phyloP scores from a whole-genome alignment of 2,329 filamentous ascomycete genomes.

The Cladosporium sp. region DNA sequence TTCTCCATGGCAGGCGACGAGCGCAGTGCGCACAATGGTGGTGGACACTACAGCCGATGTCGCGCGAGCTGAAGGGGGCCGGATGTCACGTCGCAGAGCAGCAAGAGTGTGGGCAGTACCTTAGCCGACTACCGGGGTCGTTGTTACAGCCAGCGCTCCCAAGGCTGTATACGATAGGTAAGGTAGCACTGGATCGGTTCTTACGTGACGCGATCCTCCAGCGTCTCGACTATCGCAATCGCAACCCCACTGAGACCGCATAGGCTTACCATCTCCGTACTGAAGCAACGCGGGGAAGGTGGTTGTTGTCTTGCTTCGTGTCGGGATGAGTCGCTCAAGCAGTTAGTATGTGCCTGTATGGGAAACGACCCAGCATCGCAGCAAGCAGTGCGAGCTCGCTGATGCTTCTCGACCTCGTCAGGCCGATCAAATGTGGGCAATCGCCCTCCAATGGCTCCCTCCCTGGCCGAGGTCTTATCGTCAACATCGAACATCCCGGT shows the following conservation, averaged over 20 bases:
- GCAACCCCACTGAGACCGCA: constrained; percentile 6
- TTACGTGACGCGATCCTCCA: constrained; percentile 10
- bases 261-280: constrained; percentile 6
- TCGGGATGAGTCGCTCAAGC: background rate
- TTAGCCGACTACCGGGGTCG: constrained; percentile 6
- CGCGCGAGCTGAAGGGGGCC: constrained; percentile 9
- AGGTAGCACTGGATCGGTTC: background rate
- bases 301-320: background rate
- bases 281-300: background rate
- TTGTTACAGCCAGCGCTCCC: background rate
- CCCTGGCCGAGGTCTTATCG: background rate
- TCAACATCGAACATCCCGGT: background rate
- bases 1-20: constrained; percentile 11
- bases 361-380: background rate
- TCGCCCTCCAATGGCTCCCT: background rate
- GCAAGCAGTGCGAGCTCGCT: background rate
- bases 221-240: constrained; percentile 9
- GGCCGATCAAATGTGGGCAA: background rate
- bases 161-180: background rate
- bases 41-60: background rate
- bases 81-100: background rate
- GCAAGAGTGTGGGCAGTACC: background rate
- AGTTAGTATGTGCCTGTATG: background rate
- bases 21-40: background rate
- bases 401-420: background rate